Evolutionary conservation across 1,139 yeast genomes (phyloP).

Genomic region (Pichia sp.): DNA sequence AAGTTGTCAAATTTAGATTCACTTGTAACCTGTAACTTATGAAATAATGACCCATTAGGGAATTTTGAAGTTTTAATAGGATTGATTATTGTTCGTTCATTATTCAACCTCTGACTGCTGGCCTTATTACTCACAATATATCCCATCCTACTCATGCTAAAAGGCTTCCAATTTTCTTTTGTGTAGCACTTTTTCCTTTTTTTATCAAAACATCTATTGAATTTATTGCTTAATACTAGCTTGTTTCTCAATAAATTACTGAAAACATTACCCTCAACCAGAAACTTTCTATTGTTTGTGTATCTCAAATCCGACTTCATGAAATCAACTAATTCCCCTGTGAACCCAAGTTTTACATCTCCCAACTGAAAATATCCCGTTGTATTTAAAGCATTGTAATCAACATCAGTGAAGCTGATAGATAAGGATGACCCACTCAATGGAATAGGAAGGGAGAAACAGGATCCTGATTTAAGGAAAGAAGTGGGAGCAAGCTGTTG

Average conservation of each 20-base stretch:
- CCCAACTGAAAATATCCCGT: slow-evolving; percentile 25
- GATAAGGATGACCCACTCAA: slow-evolving; percentile 16
- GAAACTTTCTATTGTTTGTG: slow-evolving; percentile 14
- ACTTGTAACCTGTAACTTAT: slow-evolving; percentile 11
- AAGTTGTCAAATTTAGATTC: slow-evolving; percentile 9
- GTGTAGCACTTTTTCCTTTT: slow-evolving; percentile 12
- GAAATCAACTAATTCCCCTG: slow-evolving; percentile 30
- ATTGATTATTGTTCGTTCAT: slow-evolving; percentile 3
- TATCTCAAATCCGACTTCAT: slow-evolving; percentile 26
- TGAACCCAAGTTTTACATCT: slow-evolving; percentile 21
- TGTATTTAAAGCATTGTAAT: slow-evolving; percentile 14
- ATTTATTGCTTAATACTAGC: slow-evolving; percentile 8
- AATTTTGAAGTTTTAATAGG: slow-evolving; percentile 23
- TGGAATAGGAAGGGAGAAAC: slow-evolving; percentile 16
- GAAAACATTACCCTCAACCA: slow-evolving; percentile 30
- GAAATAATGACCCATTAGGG: slow-evolving; percentile 29
- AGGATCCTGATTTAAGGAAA: slow-evolving; percentile 26
- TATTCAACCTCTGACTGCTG: not conserved
- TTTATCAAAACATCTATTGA: slow-evolving; percentile 13
- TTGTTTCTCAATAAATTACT: slow-evolving; percentile 28
- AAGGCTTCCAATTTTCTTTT: slow-evolving; percentile 27
- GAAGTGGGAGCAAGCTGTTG: slow-evolving; percentile 16
- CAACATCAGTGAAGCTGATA: slow-evolving; percentile 24
- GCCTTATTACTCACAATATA: slow-evolving; percentile 23
- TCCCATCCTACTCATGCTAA: slow-evolving; percentile 28